Evolutionary conservation across 2,329 filamentous ascomycete genomes (phyloP).

Genomic region (Neofusicoccum cordaticola): DNA sequence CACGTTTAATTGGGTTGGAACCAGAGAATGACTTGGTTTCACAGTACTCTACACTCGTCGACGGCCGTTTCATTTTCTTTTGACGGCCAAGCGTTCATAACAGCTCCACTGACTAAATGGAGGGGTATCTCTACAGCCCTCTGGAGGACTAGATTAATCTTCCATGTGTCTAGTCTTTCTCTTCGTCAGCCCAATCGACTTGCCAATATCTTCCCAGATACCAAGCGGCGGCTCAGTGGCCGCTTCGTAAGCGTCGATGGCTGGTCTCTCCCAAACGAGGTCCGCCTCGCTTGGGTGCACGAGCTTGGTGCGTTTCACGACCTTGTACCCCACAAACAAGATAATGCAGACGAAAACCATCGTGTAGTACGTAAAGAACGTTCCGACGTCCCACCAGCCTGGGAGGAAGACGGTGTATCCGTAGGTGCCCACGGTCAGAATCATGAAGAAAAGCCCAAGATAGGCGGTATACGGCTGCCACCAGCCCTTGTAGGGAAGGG

Average conservation of each 20-base stretch:
- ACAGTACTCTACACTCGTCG: background rate
- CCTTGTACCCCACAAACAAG: conserved; percentile 61
- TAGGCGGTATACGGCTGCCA: conserved; percentile 54
- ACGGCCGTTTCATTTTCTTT: background rate
- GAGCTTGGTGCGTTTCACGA: conserved; percentile 58
- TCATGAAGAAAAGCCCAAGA: conserved; percentile 47
- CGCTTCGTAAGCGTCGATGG: conserved; percentile 38
- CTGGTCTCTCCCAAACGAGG: conserved; percentile 41
- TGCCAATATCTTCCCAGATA: conserved; percentile 37
- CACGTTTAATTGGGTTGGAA: no score
- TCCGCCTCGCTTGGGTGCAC: conserved; percentile 52
- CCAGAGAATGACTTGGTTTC: background rate
- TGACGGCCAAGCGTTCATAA: background rate
- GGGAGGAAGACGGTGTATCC: conserved; percentile 55
- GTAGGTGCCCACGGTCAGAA: conserved; percentile 52
- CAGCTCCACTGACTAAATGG: background rate
- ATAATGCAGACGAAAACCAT: conserved; percentile 39
- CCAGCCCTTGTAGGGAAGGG: conserved; percentile 43
- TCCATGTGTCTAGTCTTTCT: background rate
- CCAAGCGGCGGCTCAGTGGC: conserved; percentile 33
- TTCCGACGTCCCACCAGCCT: conserved; percentile 44
- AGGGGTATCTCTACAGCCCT: background rate
- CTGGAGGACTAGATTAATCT: background rate
- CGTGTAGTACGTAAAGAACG: conserved; percentile 56
- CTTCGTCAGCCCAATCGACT: conserved; percentile 31